These are phyloP conservation scores for Psilocybe subaeruginosa DNA, from an alignment of 768 basidiomycete species.

Conservation along the genomic window DNA sequence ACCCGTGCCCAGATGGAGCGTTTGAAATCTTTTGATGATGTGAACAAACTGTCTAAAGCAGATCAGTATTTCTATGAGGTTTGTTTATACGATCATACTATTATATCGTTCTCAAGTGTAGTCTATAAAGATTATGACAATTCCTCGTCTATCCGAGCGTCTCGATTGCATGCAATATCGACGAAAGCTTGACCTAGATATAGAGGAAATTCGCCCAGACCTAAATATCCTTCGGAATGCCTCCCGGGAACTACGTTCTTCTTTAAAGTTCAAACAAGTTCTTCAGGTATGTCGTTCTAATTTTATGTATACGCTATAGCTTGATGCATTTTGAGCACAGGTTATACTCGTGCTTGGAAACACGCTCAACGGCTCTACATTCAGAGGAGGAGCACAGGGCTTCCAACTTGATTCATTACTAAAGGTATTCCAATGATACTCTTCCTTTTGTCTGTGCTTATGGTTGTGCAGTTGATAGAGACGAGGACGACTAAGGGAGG, in stretches of 20 bases:
- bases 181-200: conserved; percentile 77
- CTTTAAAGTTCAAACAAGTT: conserved; percentile 66
- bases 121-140: conserved; percentile 63
- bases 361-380: conserved; percentile 77
- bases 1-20: conserved; percentile 50
- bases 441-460: not conserved
- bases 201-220: conserved; percentile 85
- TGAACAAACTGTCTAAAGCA: conserved; percentile 75
- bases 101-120: not conserved
- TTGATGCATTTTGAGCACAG: conserved; percentile 33
- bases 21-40: conserved; percentile 71
- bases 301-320: not conserved
- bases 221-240: conserved; percentile 74
- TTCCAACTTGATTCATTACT: conserved; percentile 83
- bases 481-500: conserved; percentile 75
- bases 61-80: conserved; percentile 87
- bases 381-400: conserved; percentile 82
- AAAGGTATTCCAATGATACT: conserved; percentile 54
- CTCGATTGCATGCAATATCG: conserved; percentile 86
- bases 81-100: conserved; percentile 12
- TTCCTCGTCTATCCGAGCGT: conserved; percentile 75
- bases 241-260: conserved; percentile 66
- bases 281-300: conserved; percentile 53
- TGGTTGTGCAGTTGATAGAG: conserved; percentile 66
- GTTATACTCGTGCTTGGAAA: conserved; percentile 81